Base-by-base conservation (phyloP, 495 filamentous ascomycete genomes). In the Lentithecium fluviatile region DNA sequence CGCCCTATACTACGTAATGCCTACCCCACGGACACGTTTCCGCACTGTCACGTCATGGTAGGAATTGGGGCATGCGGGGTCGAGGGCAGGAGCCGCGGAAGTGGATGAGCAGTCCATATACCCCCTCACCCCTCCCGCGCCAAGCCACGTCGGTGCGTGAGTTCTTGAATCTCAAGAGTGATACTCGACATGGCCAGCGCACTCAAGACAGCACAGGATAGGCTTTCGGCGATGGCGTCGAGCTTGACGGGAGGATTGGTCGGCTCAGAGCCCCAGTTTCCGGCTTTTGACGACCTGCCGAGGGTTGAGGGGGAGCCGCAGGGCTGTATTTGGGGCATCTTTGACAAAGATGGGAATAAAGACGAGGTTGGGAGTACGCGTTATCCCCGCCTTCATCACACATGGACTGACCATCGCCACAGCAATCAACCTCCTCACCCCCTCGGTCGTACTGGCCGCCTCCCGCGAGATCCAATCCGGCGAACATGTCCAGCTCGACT, bases 311-410 rank as follows among this genome's bases (percentile, higher is more conserved):
- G 77, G 13, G 80, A 82, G 76, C 83, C 83, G 1, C 79, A 84
- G 67, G 85, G 84, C 17, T 85, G 80, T 65, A 80, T 85, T 11
- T 87, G 85, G 85, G 84, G 85, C 4, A 34, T 87, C 17, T 88
- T 82, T 43, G 84, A 87, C 70, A 82, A 80, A 56, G 75, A 82
- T 57, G 82, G 79, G 48, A 73, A 82, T 58, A 82, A 82, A 48
- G 85, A 87, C 60, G 67, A 80, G 37, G 73, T 77, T 48, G 85
- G 85, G 25, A 83, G 61, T 66, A 42, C 12, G 63, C 58, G 1
- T 12, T 13, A 11, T 21, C n/a, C 12, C 24, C 17, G 11, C 23
- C 8, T 8, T 25, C 23, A 43, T 49, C 29, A 11, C 11, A 38
- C n/a, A 32, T 4, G 25, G 8, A 36, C 52, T 62, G 53, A 52